Base-by-base conservation (phyloP, 192 early-diverging fungal species). In the Geosiphon pyriformis region DNA sequence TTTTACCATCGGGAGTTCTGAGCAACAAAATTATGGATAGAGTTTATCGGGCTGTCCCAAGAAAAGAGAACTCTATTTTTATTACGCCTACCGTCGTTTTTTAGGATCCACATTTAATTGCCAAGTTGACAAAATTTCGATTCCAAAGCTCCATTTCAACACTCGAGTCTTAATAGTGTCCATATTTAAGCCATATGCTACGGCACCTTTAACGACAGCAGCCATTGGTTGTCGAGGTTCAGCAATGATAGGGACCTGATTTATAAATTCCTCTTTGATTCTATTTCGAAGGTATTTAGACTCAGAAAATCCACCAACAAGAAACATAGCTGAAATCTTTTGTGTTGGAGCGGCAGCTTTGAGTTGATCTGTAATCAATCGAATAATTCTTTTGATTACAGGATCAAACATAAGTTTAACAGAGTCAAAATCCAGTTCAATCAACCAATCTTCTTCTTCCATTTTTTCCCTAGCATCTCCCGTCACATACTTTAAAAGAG, bases 241-340 rank as follows among this genome's bases (percentile, higher is more conserved):
- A 29, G 74, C 76, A 17, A 84, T 74, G 31, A 77, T 37, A n/a
- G 71, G 71, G 2, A 81, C 77, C 23, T 74, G 74, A 35, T 15
- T 50, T 27, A 74, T 70, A 67, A 84, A 82, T 57, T 80, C 74
- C 50, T 84, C 69, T 51, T 80, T 74, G 17, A 81, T 76, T 66
- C 80, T 73, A 63, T 80, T 78, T 64, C 75, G 76, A 4, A 84
- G 68, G 48, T 84, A 84, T 61, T 79, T 79, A 33, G 82, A 84
- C 0, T 78, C 75, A 12, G 78, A 74, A 54, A 84, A 84, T 4
- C 82, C 82, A 71, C 82, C 82, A 42, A 84, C 82, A 29, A 84
- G 60, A 61, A 84, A 78, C 49, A 84, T 77, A 47, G 80, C 78
- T 22, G 79, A 74, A 30, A 78, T 64, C 10, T 61, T 61, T 20